Evolutionary conservation across 139 green algal genomes (phyloP).

Genomic region (Micromonas pusilla): DNA sequence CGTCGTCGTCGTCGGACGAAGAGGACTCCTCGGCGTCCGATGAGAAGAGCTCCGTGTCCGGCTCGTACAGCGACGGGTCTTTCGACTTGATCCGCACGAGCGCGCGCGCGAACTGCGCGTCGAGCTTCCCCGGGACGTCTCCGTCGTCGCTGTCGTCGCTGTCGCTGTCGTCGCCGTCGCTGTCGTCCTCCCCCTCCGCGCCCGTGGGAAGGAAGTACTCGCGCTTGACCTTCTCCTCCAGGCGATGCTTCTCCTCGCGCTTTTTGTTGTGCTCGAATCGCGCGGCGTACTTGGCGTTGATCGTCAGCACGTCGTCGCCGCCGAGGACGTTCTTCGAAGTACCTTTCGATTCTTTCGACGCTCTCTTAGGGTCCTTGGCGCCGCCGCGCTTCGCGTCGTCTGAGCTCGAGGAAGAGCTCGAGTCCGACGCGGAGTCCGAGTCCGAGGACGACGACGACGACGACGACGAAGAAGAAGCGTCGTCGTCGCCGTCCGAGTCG

Average conservation of each 20-base stretch:
- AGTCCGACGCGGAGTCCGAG: neutral
- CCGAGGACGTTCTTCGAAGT: neutral
- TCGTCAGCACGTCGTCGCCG: neutral
- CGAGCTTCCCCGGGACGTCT: neutral
- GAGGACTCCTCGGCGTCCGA: neutral
- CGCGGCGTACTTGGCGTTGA: constrained; percentile 12
- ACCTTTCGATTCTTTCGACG: too few relatives aligned
- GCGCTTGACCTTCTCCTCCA: constrained; percentile 15
- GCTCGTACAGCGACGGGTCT: constrained; percentile 31
- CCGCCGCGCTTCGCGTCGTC: neutral
- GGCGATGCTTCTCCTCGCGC: constrained; percentile 19
- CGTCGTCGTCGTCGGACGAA: constrained; percentile 3
- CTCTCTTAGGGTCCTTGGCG: too few relatives aligned
- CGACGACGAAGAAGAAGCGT: too few relatives aligned
- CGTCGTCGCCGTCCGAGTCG: neutral
- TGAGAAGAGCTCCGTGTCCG: constrained; percentile 26
- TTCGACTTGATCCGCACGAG: constrained; percentile 22
- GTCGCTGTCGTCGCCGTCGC: neutral
- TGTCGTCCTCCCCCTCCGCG: neutral
- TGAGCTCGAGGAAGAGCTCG: neutral
- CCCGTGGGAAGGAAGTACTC: neutral
- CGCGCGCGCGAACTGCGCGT: constrained; percentile 13
- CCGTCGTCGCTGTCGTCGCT: constrained; percentile 16
- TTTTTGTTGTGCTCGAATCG: constrained; percentile 22
- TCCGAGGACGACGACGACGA: too few relatives aligned